Conservation (phyloP, 257 asterid species). For the Solanum bulbocastanum region DNA sequence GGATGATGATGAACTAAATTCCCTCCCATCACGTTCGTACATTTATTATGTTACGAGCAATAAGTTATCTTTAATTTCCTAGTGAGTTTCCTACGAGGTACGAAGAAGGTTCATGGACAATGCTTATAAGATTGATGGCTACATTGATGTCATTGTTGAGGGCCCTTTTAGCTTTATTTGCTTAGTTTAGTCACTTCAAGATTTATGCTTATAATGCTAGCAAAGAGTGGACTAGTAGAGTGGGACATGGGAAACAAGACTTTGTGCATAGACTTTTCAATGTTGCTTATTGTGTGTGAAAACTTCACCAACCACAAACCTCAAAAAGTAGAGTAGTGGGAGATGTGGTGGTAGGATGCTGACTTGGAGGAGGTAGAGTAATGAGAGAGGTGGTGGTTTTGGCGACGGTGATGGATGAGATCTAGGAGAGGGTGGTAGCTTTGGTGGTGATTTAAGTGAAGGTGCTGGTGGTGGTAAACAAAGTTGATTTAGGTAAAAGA, state of each 20-base stretch:
- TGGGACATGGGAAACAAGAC: conserved; percentile 37
- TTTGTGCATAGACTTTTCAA: conserved; percentile 40
- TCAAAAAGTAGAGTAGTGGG: no score
- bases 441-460: no score
- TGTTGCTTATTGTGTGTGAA: background rate
- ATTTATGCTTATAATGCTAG: conserved; percentile 4
- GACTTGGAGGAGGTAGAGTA: no score
- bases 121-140: background rate
- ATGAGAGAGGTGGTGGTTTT: no score
- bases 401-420: no score
- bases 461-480: no score
- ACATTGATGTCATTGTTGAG: background rate
- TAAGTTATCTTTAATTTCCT: conserved; percentile 16
- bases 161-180: background rate
- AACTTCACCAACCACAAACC: background rate
- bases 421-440: no score
- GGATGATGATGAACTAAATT: conserved; percentile 10
- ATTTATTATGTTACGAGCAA: conserved; percentile 4
- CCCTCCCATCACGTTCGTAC: background rate
- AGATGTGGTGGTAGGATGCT: no score
- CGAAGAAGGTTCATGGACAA: conserved; percentile 51
- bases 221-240: background rate
- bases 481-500: no score
- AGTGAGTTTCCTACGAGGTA: conserved; percentile 37
- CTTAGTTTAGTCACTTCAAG: background rate